These are phyloP conservation scores for Amoebophrya sp. DNA, from an alignment of 169 alveolate species.

Conservation along the genomic window DNA sequence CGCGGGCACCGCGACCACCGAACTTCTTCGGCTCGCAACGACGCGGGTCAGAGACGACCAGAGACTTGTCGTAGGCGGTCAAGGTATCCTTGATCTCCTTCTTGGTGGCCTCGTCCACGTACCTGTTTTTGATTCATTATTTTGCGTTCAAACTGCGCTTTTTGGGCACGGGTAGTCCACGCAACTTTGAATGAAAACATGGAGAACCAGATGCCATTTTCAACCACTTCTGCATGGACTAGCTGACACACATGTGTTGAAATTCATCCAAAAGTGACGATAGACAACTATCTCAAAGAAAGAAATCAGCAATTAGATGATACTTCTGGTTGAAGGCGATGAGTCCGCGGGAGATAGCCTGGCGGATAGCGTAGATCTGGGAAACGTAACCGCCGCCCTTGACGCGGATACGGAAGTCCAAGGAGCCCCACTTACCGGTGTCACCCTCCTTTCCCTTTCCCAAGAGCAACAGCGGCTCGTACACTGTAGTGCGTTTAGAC, in stretches of 20 bases:
- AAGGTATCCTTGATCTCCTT: constrained; percentile 85
- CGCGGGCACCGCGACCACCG: constrained; percentile 98
- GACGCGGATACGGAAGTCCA: constrained; percentile 93
- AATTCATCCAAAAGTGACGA: too few species aligned
- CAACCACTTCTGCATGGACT: too few species aligned
- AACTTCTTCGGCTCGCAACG: constrained; percentile 98
- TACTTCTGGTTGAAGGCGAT: constrained; percentile 36
- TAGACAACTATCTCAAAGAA: too few species aligned
- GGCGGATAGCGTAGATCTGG: constrained; percentile 89
- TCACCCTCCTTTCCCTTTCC: constrained; percentile 21
- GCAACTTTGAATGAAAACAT: too few species aligned
- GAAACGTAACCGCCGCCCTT: constrained; percentile 96
- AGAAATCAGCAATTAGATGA: too few species aligned
- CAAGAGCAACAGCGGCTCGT: constrained; percentile 38
- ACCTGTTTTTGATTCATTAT: too few species aligned
- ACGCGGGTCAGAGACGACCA: constrained; percentile 98
- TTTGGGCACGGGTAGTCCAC: too few species aligned
- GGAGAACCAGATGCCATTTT: too few species aligned
- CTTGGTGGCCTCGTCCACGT: constrained; percentile 87
- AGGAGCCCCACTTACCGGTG: constrained; percentile 18
- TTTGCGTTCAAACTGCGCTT: too few species aligned
- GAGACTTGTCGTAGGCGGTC: constrained; percentile 93
- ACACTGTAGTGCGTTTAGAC: neutral
- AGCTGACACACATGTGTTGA: too few species aligned
- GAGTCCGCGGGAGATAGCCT: constrained; percentile 88